Conservation (phyloP, 148 eudicot genomes). For the Fallopia convolvulus region DNA sequence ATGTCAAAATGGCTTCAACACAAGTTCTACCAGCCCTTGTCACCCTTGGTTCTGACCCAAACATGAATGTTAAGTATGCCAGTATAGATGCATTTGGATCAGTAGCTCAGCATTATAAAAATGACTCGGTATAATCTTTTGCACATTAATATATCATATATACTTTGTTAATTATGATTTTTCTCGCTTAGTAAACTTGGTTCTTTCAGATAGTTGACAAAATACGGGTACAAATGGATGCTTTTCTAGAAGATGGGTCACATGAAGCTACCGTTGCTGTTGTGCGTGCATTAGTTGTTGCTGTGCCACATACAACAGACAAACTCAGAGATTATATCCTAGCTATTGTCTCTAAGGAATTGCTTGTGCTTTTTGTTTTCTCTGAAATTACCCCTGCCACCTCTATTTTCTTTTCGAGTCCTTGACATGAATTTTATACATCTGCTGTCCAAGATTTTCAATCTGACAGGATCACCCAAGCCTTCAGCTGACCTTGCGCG, state of each 20-base stretch:
- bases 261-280: constrained; percentile 91
- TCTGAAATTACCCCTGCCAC: not conserved
- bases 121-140: constrained; percentile 54
- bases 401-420: constrained; percentile 13
- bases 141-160: not conserved
- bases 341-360: not conserved
- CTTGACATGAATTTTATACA: constrained; percentile 58
- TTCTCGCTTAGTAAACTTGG: not conserved
- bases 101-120: constrained; percentile 93
- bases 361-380: not conserved
- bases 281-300: constrained; percentile 84
- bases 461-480: constrained; percentile 51
- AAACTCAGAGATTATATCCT: constrained; percentile 97
- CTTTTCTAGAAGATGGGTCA: constrained; percentile 98
- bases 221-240: constrained; percentile 97
- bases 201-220: constrained; percentile 75
- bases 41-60: constrained; percentile 94
- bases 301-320: constrained; percentile 89
- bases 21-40: constrained; percentile 95
- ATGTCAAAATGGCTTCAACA: constrained; percentile 75
- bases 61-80: constrained; percentile 75
- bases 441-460: constrained; percentile 86
- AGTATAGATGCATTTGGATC: constrained; percentile 96
- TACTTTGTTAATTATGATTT: not conserved
- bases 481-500: constrained; percentile 60